A percentile compares a stretch with the other conserved stretches of the same genome.
Conservation (phyloP, 2,329 filamentous ascomycete species). For the Akanthomyces muscarius region DNA sequence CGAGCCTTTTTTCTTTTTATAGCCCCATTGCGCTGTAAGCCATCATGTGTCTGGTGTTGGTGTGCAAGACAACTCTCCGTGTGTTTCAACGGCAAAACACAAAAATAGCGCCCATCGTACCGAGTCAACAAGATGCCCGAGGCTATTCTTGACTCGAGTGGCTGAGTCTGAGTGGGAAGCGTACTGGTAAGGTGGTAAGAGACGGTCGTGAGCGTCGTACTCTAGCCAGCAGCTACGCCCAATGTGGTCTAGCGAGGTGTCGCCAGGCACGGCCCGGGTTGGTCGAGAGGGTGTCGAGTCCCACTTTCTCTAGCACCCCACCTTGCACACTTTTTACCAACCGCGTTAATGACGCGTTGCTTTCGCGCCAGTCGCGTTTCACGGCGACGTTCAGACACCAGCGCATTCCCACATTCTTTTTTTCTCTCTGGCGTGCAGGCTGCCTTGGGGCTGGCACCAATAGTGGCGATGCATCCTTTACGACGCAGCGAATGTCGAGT, state of each 20-base stretch:
- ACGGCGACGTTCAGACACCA: constrained; percentile 8
- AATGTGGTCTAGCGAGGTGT: neutral
- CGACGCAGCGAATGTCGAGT: neutral
- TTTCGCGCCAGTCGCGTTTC: constrained; percentile 16
- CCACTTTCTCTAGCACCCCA: constrained; percentile 4
- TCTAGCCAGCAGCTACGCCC: neutral
- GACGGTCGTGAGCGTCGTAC: neutral
- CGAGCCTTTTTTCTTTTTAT: neutral
- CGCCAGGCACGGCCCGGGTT: constrained; percentile 14
- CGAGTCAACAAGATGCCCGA: neutral
- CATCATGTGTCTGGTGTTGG: neutral
- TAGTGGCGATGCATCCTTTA: neutral
- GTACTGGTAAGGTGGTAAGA: no score
- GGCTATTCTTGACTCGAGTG: neutral
- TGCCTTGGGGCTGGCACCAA: neutral
- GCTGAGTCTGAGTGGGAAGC: no score
- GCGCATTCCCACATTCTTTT: neutral
- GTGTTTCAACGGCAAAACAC: neutral
- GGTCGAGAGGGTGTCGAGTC: constrained; percentile 9
- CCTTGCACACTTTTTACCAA: neutral
- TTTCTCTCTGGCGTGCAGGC: neutral
- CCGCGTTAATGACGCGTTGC: constrained; percentile 16
- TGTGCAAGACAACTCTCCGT: neutral
- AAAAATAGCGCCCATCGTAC: neutral
- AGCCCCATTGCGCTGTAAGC: neutral